phyloP scores from a whole-genome alignment of 345 rosid genomes.

The Acer campestre region DNA sequence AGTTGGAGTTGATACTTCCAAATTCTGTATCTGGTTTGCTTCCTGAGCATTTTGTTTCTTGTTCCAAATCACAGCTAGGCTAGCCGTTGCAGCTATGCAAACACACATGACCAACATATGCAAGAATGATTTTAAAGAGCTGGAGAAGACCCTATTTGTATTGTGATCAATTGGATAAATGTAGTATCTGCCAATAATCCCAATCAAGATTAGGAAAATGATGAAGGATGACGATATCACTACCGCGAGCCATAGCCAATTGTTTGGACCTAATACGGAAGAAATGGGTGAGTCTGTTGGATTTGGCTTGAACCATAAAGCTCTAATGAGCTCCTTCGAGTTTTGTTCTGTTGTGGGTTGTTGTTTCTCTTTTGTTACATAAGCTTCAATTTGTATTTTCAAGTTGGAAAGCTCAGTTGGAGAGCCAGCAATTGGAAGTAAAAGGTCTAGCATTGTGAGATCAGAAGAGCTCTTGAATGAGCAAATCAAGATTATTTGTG shows the following conservation, averaged over 20 bases:
- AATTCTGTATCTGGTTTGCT: conserved; percentile 37
- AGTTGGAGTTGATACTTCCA: conserved; percentile 24
- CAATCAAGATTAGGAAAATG: conserved; percentile 57
- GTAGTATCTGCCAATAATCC: conserved; percentile 54
- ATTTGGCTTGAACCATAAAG: conserved; percentile 63
- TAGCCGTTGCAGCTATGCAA: conserved; percentile 47
- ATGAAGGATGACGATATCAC: conserved; percentile 67
- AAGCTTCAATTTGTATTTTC: conserved; percentile 63
- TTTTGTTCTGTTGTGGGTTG: conserved; percentile 15
- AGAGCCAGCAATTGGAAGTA: conserved; percentile 52
- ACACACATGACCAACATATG: conserved; percentile 45
- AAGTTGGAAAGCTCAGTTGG: conserved; percentile 39
- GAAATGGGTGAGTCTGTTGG: conserved; percentile 55
- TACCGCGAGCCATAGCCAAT: conserved; percentile 77
- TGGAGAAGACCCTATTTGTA: conserved; percentile 26
- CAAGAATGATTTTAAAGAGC: conserved; percentile 30
- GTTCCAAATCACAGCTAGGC: conserved; percentile 60
- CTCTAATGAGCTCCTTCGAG: conserved; percentile 24
- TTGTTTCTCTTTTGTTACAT: conserved; percentile 64
- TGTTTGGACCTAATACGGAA: conserved; percentile 62
- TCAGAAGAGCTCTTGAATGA: conserved; percentile 63
- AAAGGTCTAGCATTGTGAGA: conserved; percentile 65
- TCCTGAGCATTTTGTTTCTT: conserved; percentile 44
- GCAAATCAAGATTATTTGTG: conserved; percentile 51
- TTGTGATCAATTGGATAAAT: conserved; percentile 61